Evolutionary conservation across 345 rosid genomes (phyloP), one percentile per base, ranked within the genome.

Genomic region (Nephelium lappaceum): DNA sequence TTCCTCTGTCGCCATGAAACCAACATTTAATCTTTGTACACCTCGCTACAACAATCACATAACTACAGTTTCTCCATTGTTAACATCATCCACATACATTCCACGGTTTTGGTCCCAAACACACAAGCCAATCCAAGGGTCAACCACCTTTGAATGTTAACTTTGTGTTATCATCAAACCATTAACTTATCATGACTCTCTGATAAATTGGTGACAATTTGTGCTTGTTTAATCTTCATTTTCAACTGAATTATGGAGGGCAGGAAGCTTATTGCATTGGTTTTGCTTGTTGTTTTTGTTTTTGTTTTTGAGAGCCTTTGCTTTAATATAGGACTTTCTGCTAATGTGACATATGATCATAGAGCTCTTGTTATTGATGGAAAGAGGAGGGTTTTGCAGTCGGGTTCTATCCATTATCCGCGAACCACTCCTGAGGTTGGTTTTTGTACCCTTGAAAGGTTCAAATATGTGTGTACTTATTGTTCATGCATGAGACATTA

Each of bases 331-430:
- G 87, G 69, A 49, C 38, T 38, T 31, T 79, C 78, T 79, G 31
- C 67, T 18, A 80, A 75, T 3, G 91, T 91, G 64, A 85, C 87
- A 21, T 91, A 89, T 83, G 94, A 89, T 75, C 86, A 87, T n/a
- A 85, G 85, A 74, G 90, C 90, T 5, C 78, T 89, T 60, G 83
- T 91, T 65, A 89, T 91, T 78, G 87, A 86, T 82, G 94, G 94
- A 42, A 81, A 89, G 82, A 85, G 92, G 72, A 69, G 91, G 79
- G 83, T 87, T 73, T 73, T 91, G 91, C 92, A 80, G 73, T 91
- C 94, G 0, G 91, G 94, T 66, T 89, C 94, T 23, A 82, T 91
- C 25, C 92, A 89, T 81, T 89, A 91, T 78, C 92, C 92, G 3
- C 79, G 94, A 75, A 82, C 74, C 78, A 83, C 84, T 36, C 89